phyloP scores from a whole-genome alignment of 352 stramenopile species.

The Ophiocytium majus region DNA sequence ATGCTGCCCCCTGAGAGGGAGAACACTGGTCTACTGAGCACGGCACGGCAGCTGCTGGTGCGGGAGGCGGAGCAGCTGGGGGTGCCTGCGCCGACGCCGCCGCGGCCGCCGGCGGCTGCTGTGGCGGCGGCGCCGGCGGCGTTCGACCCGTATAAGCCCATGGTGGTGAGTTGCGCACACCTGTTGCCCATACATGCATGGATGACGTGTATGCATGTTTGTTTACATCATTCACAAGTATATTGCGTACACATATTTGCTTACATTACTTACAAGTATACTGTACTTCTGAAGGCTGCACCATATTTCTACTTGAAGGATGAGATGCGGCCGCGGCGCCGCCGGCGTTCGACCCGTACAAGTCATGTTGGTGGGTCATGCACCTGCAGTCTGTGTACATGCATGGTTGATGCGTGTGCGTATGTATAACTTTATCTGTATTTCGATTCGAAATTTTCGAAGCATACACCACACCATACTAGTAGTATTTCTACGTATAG shows the following conservation, averaged over 20 bases:
- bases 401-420: too few relatives aligned
- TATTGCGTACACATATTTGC: too few relatives aligned
- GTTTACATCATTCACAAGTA: too few relatives aligned
- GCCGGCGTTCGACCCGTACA: neutral
- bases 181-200: too few relatives aligned
- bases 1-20: conserved; percentile 38
- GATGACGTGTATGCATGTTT: too few relatives aligned
- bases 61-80: conserved; percentile 23
- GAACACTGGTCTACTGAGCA: conserved; percentile 27
- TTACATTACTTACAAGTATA: neutral
- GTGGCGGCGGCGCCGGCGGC: conserved; percentile 12
- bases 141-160: conserved; percentile 51
- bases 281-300: too few relatives aligned
- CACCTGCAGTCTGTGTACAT: too few relatives aligned
- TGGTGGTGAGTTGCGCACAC: conserved; percentile 29
- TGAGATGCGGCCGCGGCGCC: neutral
- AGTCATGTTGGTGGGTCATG: too few relatives aligned
- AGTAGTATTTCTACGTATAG: too few relatives aligned
- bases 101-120: neutral
- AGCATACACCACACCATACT: too few relatives aligned
- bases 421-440: too few relatives aligned
- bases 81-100: conserved; percentile 35
- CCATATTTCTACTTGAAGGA: neutral
- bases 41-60: conserved; percentile 25
- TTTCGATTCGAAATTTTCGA: neutral